Percentiles rank a stretch among this genome's conserved stretches.
These are phyloP conservation scores for Fimicolochytrium jonesii DNA, from an alignment of 192 early-diverging fungal species.

Conservation along the genomic window DNA sequence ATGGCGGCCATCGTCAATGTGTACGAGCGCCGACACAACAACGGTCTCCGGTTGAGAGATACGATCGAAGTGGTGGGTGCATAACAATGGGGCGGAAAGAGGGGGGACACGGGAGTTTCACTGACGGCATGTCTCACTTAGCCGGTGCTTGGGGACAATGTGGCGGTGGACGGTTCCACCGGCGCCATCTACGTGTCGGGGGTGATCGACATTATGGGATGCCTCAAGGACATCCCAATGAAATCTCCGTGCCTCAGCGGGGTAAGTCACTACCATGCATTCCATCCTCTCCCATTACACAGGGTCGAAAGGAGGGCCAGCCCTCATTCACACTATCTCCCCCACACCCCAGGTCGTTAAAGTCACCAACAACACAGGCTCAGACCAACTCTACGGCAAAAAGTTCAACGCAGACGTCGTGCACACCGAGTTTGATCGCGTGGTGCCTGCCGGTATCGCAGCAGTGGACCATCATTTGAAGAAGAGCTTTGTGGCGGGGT, in stretches of 20 bases:
- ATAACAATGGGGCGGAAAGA: too few relatives aligned
- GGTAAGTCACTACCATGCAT: not conserved
- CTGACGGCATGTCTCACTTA: not conserved
- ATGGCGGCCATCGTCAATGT: not conserved
- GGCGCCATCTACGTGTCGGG: conserved; percentile 18
- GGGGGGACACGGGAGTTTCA: not conserved
- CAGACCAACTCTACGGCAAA: conserved; percentile 22
- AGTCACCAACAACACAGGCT: conserved; percentile 19
- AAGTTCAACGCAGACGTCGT: conserved; percentile 12
- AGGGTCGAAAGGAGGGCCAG: too few relatives aligned
- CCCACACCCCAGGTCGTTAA: not conserved
- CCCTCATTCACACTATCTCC: too few relatives aligned
- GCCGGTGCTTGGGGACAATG: conserved; percentile 6
- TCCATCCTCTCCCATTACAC: not conserved
- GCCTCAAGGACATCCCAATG: not conserved
- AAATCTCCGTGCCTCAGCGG: not conserved
- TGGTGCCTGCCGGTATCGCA: not conserved
- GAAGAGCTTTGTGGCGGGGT: not conserved
- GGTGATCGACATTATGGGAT: not conserved
- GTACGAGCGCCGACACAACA: conserved; percentile 13
- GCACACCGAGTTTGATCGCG: not conserved
- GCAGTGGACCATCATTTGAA: not conserved
- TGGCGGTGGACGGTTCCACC: conserved; percentile 5
- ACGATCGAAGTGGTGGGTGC: not conserved
- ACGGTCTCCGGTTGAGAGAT: conserved; percentile 15